Percentiles rank a stretch among this genome's conserved stretches.
Conservation (phyloP, 1,284 basidiomycete genomes). For the Ustilago trichophora region DNA sequence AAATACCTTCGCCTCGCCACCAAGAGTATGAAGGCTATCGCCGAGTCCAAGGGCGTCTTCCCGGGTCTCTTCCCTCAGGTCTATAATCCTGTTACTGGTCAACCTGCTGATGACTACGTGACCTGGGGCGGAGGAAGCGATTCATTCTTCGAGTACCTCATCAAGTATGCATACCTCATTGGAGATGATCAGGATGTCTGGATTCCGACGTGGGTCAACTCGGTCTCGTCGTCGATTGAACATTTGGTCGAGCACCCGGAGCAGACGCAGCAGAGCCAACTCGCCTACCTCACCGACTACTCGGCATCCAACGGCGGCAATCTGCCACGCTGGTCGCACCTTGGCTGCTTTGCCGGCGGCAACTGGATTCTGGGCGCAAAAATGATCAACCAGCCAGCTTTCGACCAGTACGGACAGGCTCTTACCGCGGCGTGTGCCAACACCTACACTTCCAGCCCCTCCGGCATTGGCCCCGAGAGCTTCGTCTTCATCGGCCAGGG, state of each 20-base stretch:
- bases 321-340: conserved; percentile 49
- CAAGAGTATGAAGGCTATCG: conserved; percentile 51
- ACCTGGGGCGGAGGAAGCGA: conserved; percentile 62
- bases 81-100: conserved; percentile 13
- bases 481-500: conserved; percentile 46
- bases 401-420: conserved; percentile 50
- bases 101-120: conserved; percentile 43
- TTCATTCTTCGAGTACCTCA: conserved; percentile 59
- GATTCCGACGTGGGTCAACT: conserved; percentile 52
- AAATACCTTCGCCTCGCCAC: conserved; percentile 47
- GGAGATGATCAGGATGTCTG: conserved; percentile 40
- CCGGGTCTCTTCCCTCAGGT: conserved; percentile 48
- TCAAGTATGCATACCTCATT: conserved; percentile 54
- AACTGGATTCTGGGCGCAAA: conserved; percentile 60
- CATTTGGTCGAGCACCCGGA: conserved; percentile 47
- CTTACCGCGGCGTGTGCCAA: conserved; percentile 45
- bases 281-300: conserved; percentile 54
- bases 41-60: conserved; percentile 34
- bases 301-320: conserved; percentile 28
- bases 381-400: conserved; percentile 32
- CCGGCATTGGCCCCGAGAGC: conserved; percentile 56
- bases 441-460: conserved; percentile 49
- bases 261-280: conserved; percentile 22
- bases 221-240: conserved; percentile 43
- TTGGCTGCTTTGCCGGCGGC: conserved; percentile 57